These are phyloP conservation scores for Lepidium campestre DNA, from an alignment of 441 rosid species.

Conservation along the genomic window DNA sequence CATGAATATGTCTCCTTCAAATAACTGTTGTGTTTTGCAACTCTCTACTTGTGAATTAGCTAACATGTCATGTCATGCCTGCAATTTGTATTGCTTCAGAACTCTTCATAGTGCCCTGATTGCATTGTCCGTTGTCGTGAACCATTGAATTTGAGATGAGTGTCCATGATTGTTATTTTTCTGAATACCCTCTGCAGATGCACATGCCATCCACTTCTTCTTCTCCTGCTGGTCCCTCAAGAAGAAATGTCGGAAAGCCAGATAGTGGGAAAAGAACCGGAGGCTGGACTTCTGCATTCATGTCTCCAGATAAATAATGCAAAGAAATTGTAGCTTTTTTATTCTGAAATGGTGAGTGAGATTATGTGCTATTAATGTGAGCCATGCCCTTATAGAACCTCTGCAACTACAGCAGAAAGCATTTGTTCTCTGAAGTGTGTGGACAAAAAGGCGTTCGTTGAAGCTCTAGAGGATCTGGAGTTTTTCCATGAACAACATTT, in stretches of 20 bases:
- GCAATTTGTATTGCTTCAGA: not conserved
- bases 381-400: conserved; percentile 17
- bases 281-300: conserved; percentile 51
- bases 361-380: conserved; percentile 22
- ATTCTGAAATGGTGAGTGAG: conserved; percentile 1
- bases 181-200: conserved; percentile 28
- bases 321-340: conserved; percentile 7
- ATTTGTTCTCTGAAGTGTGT: conserved; percentile 26
- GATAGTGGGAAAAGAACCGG: conserved; percentile 21
- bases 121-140: not conserved
- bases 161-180: not conserved
- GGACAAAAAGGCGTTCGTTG: conserved; percentile 10
- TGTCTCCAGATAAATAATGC: conserved; percentile 64
- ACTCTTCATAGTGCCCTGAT: not conserved
- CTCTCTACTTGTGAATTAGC: not conserved
- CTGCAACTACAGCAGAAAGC: not conserved
- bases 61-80: not conserved
- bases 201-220: conserved; percentile 58
- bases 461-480: conserved; percentile 14
- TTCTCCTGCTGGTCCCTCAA: conserved; percentile 58
- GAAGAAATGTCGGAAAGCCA: conserved; percentile 21
- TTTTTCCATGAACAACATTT: conserved; percentile 8
- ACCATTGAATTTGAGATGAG: not conserved
- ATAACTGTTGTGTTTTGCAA: not conserved
- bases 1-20: not conserved